These are phyloP conservation scores for Fraxinus sp. DNA, from an alignment of 305 asterid genomes.

Conservation along the genomic window DNA sequence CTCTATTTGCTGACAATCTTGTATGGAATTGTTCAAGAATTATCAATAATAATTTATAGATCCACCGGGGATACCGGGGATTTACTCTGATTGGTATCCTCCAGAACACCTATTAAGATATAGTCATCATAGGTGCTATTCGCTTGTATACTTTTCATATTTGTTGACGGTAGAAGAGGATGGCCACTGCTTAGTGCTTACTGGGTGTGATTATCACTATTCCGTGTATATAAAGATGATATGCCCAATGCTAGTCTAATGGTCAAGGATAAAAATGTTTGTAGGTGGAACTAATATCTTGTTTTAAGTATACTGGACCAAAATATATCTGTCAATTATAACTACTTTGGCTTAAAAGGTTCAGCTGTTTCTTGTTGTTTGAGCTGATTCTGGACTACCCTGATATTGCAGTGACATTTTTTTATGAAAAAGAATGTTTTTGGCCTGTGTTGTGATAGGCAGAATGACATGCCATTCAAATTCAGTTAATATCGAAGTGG, in stretches of 20 bases:
- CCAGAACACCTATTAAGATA: not conserved
- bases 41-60: not conserved
- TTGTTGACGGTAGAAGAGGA: not conserved
- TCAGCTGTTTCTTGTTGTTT: not conserved
- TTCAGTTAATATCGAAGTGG: not conserved
- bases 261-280: not conserved
- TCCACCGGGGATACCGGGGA: not conserved
- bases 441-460: not conserved
- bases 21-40: not conserved
- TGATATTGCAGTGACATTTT: not conserved
- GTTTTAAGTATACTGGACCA: not conserved
- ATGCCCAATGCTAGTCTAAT: not conserved
- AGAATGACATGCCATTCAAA: not conserved
- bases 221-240: not conserved
- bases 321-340: not conserved
- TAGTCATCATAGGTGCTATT: not conserved
- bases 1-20: not conserved
- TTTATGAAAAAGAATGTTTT: not conserved
- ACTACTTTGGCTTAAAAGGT: not conserved
- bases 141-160: not conserved
- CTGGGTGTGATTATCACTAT: not conserved
- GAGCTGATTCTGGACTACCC: not conserved
- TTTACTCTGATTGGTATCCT: not conserved
- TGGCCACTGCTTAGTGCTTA: not conserved
- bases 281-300: not conserved